Percentiles rank a stretch among this genome's conserved stretches.
These are phyloP conservation scores for Agrocybe chaxingu DNA, from an alignment of 768 basidiomycete species.

Conservation along the genomic window DNA sequence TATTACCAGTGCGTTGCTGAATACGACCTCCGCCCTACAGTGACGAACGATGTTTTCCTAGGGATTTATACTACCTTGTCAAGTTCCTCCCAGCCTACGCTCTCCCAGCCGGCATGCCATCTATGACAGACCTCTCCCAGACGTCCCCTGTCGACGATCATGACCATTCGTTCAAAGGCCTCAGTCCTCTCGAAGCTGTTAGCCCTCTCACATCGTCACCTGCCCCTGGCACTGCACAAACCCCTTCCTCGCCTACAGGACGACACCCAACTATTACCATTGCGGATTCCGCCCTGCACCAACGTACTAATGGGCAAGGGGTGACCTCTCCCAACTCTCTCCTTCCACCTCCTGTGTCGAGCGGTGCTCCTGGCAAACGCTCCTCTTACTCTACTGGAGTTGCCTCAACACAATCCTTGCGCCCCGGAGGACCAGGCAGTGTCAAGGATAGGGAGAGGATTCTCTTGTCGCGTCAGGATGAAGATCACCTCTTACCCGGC, in stretches of 20 bases:
- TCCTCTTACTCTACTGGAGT: conserved; percentile 5
- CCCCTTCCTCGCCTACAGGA: not conserved
- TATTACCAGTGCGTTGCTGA: conserved; percentile 35
- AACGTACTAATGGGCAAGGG: conserved; percentile 4
- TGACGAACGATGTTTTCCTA: conserved; percentile 10
- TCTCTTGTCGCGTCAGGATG: conserved; percentile 37
- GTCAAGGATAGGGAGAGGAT: conserved; percentile 26
- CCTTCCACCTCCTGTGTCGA: conserved; percentile 20
- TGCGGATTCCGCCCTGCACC: conserved; percentile 10
- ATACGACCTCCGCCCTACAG: not conserved
- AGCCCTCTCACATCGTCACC: not conserved
- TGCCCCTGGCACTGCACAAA: not conserved
- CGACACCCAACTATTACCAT: conserved; percentile 13
- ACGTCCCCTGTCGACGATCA: not conserved
- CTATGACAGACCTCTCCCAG: conserved; percentile 23
- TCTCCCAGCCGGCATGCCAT: conserved; percentile 44
- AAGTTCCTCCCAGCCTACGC: conserved; percentile 71
- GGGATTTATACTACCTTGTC: conserved; percentile 65
- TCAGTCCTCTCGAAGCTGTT: not conserved
- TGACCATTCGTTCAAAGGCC: not conserved
- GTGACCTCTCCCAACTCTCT: conserved; percentile 13
- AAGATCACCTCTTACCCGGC: conserved; percentile 48
- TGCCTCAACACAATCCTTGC: conserved; percentile 10
- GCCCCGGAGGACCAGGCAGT: conserved; percentile 3
- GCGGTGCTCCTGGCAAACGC: conserved; percentile 11